Evolutionary conservation across 768 basidiomycete genomes (phyloP).

Genomic region (Hysterangium stoloniferum): DNA sequence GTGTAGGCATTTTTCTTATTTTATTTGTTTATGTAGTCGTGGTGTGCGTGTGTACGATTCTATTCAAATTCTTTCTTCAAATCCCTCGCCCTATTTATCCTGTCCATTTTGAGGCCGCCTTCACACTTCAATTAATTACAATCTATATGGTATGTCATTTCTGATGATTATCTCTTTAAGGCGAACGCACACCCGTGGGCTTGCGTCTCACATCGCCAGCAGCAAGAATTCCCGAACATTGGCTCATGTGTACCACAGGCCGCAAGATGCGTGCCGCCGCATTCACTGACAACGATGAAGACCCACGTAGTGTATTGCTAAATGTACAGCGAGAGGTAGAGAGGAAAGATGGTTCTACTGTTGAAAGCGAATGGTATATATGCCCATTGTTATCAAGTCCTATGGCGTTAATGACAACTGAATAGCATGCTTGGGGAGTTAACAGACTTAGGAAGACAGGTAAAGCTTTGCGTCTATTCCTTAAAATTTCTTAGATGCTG

Average conservation of each 20-base stretch:
- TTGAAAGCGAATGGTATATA: conserved; percentile 58
- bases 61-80: background rate
- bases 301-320: conserved; percentile 15
- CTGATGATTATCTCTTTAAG: conserved; percentile 26
- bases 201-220: conserved; percentile 54
- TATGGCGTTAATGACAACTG: background rate
- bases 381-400: background rate
- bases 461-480: conserved; percentile 20
- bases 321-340: conserved; percentile 46
- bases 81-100: conserved; percentile 4
- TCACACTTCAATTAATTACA: background rate
- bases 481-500: background rate
- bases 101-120: background rate
- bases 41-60: background rate
- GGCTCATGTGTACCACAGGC: conserved; percentile 27
- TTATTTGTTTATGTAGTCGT: background rate
- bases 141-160: background rate
- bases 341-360: conserved; percentile 42
- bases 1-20: conserved; percentile 22
- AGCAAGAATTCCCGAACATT: conserved; percentile 58
- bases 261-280: conserved; percentile 19
- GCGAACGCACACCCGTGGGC: conserved; percentile 73
- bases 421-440: conserved; percentile 62
- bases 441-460: conserved; percentile 63
- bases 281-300: conserved; percentile 5